Evolutionary conservation across 2,329 filamentous ascomycete species (phyloP), one percentile per base, ranked within the genome.

Genomic region (Penicillium brasilianum): DNA sequence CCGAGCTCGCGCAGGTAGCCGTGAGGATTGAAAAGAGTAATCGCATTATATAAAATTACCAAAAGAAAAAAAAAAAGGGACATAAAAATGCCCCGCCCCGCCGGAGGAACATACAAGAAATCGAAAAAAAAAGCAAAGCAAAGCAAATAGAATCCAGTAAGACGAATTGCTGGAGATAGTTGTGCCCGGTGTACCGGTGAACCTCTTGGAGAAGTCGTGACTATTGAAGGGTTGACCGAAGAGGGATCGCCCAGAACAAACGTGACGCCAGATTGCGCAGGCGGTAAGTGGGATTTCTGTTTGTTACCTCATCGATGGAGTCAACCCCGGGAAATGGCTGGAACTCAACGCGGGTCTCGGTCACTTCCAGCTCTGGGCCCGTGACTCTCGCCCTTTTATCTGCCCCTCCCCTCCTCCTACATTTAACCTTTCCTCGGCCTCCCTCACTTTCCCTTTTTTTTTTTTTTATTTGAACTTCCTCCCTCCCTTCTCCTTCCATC

Each of bases 171-270:
- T 57, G 58, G 54, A 44, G 16, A 51, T 3, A 36, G n/a, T 6
- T 10, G 13, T 32, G 39, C 53, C 61, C 68, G 68, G 68, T 70
- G 69, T 68, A 54, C 69, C 69, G 69, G 69, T 71, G 69, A 71
- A 65, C 61, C 61, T 51, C 54, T 60, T 48, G 58, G 36, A 59
- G 51, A 16, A 34, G 41, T 41, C 18, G 18, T 20, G 8, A 7
- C 10, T 41, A 22, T 9, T 41, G 37, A 41, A 16, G 1, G 7
- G 8, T n/a, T n/a, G 37, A 39, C 37, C 34, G 34, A 36, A 36
- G 8, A 6, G n/a, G 20, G 8, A 48, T 8, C n/a, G n/a, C n/a
- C n/a, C 22, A 28, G 44, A 48, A 22, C 22, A 46, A 46, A 46
- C 43, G 43, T 46, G 43, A 46, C 43, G 20, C 43, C 58, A 52